These are phyloP conservation scores for Apophysomyces variabilis DNA, from an alignment of 371 early-diverging fungal genomes.

Conservation along the genomic window DNA sequence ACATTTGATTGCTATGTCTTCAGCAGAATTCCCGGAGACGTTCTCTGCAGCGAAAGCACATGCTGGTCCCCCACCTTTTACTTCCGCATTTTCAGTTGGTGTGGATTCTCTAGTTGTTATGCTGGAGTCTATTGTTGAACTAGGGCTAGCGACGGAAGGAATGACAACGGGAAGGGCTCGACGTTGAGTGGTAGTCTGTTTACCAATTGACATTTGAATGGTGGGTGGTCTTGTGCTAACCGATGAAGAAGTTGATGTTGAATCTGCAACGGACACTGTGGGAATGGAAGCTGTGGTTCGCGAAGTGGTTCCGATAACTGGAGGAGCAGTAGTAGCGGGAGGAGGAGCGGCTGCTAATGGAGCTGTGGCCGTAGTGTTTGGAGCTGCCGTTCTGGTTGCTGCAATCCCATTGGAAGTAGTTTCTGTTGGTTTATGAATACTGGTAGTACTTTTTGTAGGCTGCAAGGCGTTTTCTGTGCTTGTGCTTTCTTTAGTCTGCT, in stretches of 20 bases:
- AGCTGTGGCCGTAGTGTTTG: neutral
- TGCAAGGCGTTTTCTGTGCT: too few species aligned
- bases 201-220: neutral
- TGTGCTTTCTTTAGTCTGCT: neutral
- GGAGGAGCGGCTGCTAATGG: too few species aligned
- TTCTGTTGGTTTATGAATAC: neutral
- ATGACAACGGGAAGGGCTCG: conserved; percentile 4
- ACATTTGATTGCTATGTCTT: neutral
- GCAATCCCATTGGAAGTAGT: neutral
- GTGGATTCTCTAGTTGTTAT: neutral
- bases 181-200: neutral
- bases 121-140: neutral
- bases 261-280: neutral
- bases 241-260: neutral
- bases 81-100: neutral
- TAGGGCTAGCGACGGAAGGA: neutral
- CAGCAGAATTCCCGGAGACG: neutral
- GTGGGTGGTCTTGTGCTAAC: neutral
- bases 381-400: neutral
- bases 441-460: too few species aligned
- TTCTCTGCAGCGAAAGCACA: neutral
- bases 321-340: neutral
- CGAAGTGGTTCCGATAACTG: neutral
- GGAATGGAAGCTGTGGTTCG: neutral
- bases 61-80: neutral